Conservation (phyloP, 352 stramenopile species). For the Pythium chondricola region DNA sequence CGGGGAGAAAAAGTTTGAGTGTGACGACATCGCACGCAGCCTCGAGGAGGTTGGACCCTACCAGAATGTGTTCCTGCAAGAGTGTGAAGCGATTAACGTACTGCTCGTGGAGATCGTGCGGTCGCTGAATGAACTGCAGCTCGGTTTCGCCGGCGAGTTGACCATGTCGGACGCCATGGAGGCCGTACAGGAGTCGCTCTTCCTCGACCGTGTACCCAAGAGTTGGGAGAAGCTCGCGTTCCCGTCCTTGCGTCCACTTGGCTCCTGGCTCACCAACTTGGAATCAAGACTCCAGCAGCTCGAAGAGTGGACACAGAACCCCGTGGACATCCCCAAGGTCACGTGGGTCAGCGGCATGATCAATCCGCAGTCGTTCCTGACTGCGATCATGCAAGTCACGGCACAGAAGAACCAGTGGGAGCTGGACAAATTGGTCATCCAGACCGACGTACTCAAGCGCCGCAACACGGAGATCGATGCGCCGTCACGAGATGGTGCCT, state of each 20-base stretch:
- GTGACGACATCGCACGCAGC: conserved; percentile 91
- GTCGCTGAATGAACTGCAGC: conserved; percentile 95
- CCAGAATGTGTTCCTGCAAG: conserved; percentile 97
- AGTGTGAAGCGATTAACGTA: conserved; percentile 97
- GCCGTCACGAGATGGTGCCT: conserved; percentile 89
- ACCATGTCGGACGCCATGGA: conserved; percentile 99
- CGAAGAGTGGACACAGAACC: conserved; percentile 96
- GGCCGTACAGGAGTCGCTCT: conserved; percentile 90
- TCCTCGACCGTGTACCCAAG: conserved; percentile 89
- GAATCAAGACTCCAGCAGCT: conserved; percentile 90
- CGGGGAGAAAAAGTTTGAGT: conserved; percentile 96
- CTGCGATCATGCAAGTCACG: conserved; percentile 96
- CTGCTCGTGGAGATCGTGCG: conserved; percentile 93
- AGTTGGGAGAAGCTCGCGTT: conserved; percentile 95
- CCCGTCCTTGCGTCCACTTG: conserved; percentile 87
- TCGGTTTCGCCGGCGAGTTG: conserved; percentile 95
- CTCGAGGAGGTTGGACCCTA: conserved; percentile 94
- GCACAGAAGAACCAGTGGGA: conserved; percentile 97
- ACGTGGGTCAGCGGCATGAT: conserved; percentile 94
- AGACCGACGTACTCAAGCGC: conserved; percentile 95
- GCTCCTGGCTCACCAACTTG: conserved; percentile 93
- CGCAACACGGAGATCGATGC: conserved; percentile 88
- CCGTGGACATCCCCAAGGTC: conserved; percentile 93
- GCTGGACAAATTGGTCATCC: conserved; percentile 96
- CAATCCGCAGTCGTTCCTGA: conserved; percentile 96